Conservation (phyloP, 2,329 filamentous ascomycete species). For the Huntiella bhutanensis region DNA sequence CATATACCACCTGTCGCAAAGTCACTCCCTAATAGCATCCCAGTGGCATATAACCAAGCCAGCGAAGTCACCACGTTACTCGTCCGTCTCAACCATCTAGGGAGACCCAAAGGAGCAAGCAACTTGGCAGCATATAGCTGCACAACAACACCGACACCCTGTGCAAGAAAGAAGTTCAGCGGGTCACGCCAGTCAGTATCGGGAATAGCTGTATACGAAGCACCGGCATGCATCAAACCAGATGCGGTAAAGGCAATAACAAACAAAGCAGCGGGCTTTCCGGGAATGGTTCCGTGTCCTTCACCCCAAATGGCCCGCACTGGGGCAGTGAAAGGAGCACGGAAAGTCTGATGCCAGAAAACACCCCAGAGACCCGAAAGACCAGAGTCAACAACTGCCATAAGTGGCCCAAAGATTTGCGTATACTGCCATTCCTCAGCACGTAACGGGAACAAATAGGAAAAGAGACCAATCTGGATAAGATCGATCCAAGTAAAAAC, state of each 20-base stretch:
- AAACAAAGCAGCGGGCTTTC: constrained; percentile 16
- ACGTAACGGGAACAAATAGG: constrained; percentile 31
- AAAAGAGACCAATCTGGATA: constrained; percentile 29
- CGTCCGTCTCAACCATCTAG: constrained; percentile 26
- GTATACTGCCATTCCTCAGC: constrained; percentile 34
- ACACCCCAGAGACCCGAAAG: constrained; percentile 66
- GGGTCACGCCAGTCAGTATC: constrained; percentile 31
- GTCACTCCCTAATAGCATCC: constrained; percentile 52
- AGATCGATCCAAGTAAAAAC: constrained; percentile 43
- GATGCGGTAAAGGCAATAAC: constrained; percentile 44
- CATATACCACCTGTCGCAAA: constrained; percentile 56
- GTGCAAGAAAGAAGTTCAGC: constrained; percentile 51
- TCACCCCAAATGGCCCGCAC: constrained; percentile 25
- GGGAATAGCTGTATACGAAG: constrained; percentile 47
- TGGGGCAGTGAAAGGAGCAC: constrained; percentile 48
- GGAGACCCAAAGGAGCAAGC: constrained; percentile 17
- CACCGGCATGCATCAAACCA: constrained; percentile 50
- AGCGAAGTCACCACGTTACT: constrained; percentile 45
- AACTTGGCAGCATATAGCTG: constrained; percentile 24
- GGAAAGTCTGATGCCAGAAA: constrained; percentile 87
- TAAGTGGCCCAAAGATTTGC: constrained; percentile 33
- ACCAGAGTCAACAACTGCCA: constrained; percentile 45
- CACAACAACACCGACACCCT: constrained; percentile 43
- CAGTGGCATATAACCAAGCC: constrained; percentile 50
- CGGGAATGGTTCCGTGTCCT: constrained; percentile 17